These are phyloP conservation scores for Tephrocybe sp. DNA, from an alignment of 768 basidiomycete species.

Conservation along the genomic window DNA sequence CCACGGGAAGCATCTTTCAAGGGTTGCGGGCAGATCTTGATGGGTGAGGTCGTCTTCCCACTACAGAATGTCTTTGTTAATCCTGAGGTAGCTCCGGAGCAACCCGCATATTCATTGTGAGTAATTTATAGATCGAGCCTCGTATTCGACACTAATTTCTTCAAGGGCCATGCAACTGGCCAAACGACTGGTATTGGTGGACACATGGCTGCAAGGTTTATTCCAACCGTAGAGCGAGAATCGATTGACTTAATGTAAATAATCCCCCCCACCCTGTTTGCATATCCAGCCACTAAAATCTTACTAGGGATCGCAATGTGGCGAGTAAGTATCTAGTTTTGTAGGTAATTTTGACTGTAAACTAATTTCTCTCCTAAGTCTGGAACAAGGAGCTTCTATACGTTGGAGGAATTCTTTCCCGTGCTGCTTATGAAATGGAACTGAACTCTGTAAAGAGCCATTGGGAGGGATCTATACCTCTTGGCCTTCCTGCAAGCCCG, in stretches of 20 bases:
- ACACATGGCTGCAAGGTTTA: constrained; percentile 77
- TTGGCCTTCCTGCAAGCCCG: constrained; percentile 22
- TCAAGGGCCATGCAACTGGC: constrained; percentile 82
- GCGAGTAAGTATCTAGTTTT: constrained; percentile 46
- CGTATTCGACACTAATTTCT: background rate
- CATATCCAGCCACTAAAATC: constrained; percentile 1
- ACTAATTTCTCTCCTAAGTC: constrained; percentile 37
- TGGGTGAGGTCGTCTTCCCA: constrained; percentile 45
- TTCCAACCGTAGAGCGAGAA: constrained; percentile 95
- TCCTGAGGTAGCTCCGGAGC: constrained; percentile 52
- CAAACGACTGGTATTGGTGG: constrained; percentile 86
- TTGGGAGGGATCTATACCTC: constrained; percentile 53
- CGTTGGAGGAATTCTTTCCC: constrained; percentile 79
- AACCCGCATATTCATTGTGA: constrained; percentile 83
- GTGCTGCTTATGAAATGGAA: constrained; percentile 85
- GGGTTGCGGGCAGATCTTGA: constrained; percentile 86
- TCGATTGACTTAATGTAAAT: constrained; percentile 84
- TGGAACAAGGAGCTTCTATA: constrained; percentile 92
- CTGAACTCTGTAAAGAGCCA: constrained; percentile 56
- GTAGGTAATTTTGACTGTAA: background rate
- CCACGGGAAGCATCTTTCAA: constrained; percentile 81
- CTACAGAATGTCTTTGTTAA: constrained; percentile 1
- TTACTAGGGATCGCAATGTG: constrained; percentile 74
- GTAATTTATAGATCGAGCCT: constrained; percentile 16
- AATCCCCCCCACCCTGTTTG: background rate